Conservation (phyloP, 129 eudicot species). For the Gnaphalium uliginosum region DNA sequence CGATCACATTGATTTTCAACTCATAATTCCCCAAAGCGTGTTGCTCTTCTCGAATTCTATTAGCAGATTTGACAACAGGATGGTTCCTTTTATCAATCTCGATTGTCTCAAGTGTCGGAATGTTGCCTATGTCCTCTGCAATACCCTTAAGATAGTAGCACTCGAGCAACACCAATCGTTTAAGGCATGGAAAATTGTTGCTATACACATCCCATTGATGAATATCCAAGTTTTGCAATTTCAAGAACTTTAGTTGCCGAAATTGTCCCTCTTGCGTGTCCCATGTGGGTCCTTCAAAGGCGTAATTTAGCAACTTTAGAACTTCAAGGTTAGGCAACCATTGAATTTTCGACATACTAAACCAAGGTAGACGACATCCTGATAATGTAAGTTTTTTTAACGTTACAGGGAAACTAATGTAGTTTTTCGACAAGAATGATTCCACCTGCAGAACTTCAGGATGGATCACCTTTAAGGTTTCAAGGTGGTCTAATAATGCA, state of each 20-base stretch:
- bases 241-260: slow-evolving; percentile 30
- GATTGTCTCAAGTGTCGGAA: slow-evolving; percentile 34
- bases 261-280: slow-evolving; percentile 35
- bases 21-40: slow-evolving; percentile 24
- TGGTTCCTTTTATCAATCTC: slow-evolving; percentile 16
- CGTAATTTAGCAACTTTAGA: slow-evolving; percentile 32
- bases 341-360: slow-evolving; percentile 28
- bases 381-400: slow-evolving; percentile 36
- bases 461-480: slow-evolving; percentile 27
- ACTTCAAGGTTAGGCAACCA: slow-evolving; percentile 49
- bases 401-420: slow-evolving; percentile 31
- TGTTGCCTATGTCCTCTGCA: slow-evolving; percentile 29
- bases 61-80: slow-evolving; percentile 18
- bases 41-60: slow-evolving; percentile 11
- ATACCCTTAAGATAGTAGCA: slow-evolving; percentile 30
- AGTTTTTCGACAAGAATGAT: background rate
- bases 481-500: slow-evolving; percentile 26
- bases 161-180: slow-evolving; percentile 10
- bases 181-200: slow-evolving; percentile 29
- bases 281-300: slow-evolving; percentile 41
- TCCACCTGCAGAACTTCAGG: slow-evolving; percentile 19
- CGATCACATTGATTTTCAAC: slow-evolving; percentile 14
- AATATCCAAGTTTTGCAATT: slow-evolving; percentile 6
- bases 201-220: slow-evolving; percentile 27
- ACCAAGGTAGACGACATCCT: slow-evolving; percentile 31